Conservation (phyloP, 345 rosid species). For the Excoecaria cochinchinensis region DNA sequence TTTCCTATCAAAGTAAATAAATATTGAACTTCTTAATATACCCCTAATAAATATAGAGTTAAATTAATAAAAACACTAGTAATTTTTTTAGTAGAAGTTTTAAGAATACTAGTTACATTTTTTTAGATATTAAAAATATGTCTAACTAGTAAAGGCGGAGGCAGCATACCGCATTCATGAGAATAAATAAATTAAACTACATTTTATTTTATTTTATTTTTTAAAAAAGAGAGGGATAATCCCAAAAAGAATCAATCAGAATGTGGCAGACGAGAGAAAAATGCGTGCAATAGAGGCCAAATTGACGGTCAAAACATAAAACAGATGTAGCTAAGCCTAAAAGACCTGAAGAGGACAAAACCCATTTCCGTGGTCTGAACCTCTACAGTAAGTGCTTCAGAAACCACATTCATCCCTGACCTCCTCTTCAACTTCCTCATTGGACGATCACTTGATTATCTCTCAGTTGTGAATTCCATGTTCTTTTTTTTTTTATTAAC, state of each 20-base stretch:
- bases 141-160: too few relatives aligned
- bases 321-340: too few relatives aligned
- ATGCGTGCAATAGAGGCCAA: conserved; percentile 14
- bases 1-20: too few relatives aligned
- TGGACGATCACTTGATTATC: conserved; percentile 18
- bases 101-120: too few relatives aligned
- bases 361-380: conserved; percentile 17
- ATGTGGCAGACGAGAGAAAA: conserved; percentile 8
- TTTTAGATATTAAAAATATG: too few relatives aligned
- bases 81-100: too few relatives aligned
- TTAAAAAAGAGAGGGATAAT: not conserved
- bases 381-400: conserved; percentile 11
- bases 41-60: too few relatives aligned
- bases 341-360: conserved; percentile 12
- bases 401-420: conserved; percentile 16
- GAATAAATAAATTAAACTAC: too few relatives aligned
- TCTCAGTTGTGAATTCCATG: conserved; percentile 25
- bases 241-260: not conserved
- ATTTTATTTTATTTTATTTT: too few relatives aligned
- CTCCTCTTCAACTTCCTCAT: conserved; percentile 16
- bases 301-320: conserved; percentile 24
- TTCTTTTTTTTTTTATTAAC: not conserved
- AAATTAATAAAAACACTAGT: too few relatives aligned
- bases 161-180: too few relatives aligned
- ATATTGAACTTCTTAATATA: too few relatives aligned